Base-by-base conservation (phyloP, 2,329 filamentous ascomycete genomes). In the Neurospora sp. region DNA sequence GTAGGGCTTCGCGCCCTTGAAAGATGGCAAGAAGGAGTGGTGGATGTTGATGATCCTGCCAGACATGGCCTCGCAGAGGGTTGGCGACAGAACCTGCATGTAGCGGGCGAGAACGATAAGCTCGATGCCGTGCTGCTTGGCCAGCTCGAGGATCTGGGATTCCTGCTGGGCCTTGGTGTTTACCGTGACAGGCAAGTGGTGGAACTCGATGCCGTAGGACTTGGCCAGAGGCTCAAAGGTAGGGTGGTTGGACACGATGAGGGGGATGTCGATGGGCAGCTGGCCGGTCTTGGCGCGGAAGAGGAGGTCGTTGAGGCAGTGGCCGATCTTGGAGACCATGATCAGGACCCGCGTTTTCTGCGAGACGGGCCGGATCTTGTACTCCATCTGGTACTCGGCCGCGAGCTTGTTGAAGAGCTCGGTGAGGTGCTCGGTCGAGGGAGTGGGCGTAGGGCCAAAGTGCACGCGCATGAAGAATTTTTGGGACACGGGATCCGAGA, bases 31-130 rank as follows among this genome's bases (percentile, higher is more conserved):
- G 87, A 96, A 96, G 74, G 87, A 91, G 82, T 96, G 92, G 82
- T 96, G 92, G 80, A 96, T 95, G 82, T 96, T 96, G 89, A 96
- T 95, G 82, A 96, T 96, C 78, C 88, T 89, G 70, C 92, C 92
- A 67, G 88, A 91, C 28, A 96, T 94, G 75, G 88, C 91, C 70
- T 85, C 82, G 82, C 92, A 96, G 52, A 96, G 83, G 8, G 81
- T 86, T 0, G 91, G 91, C 28, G 89, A 91, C 11, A 96, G 85
- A 39, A 96, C 91, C 82, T 96, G 92, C 92, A 96, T 96, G 82
- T 96, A 96, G 71, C 92, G 88, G 6, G 92, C 92, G 66, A 96
- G 83, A 1, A 96, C 92, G 68, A 96, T 86, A 68, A 96, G 86
- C 77, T 96, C 92, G 77, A 96, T 87, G 74, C 86, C 81, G 80